These are phyloP conservation scores for Chlamydomonas asymmetrica DNA, from an alignment of 139 green algal genomes.

Conservation along the genomic window DNA sequence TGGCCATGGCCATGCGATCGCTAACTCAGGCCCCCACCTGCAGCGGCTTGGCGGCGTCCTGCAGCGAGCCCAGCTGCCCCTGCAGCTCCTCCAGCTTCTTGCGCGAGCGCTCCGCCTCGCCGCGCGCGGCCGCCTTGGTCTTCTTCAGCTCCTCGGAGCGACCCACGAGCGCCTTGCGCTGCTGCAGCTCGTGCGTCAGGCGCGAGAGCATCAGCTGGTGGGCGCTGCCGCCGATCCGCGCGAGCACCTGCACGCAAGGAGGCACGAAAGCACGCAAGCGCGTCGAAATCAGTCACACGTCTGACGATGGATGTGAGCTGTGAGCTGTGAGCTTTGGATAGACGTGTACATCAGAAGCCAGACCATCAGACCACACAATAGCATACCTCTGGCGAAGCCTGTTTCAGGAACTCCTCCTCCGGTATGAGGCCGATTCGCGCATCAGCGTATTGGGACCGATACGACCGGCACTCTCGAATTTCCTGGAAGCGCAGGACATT, in stretches of 20 bases:
- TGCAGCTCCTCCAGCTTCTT: constrained; percentile 53
- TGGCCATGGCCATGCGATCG: background rate
- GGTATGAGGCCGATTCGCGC: constrained; percentile 56
- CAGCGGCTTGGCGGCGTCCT: constrained; percentile 42
- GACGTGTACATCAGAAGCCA: too few relatives aligned
- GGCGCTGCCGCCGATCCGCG: background rate
- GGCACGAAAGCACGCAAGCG: too few relatives aligned
- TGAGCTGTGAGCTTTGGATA: background rate
- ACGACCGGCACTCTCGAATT: constrained; percentile 64
- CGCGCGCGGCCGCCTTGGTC: constrained; percentile 18
- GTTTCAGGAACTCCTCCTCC: constrained; percentile 48
- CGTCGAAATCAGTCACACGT: too few relatives aligned
- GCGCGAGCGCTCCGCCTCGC: constrained; percentile 36
- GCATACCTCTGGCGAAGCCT: constrained; percentile 14
- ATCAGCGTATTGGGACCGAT: constrained; percentile 55
- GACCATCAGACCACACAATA: background rate
- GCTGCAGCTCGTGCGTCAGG: constrained; percentile 51
- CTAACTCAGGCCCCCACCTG: constrained; percentile 22
- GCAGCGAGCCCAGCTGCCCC: constrained; percentile 46
- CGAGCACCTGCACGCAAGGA: background rate
- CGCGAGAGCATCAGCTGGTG: constrained; percentile 50
- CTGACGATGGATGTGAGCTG: background rate
- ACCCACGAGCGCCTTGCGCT: constrained; percentile 47
- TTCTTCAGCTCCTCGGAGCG: constrained; percentile 40
- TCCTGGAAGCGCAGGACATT: too few relatives aligned